Conservation (phyloP, 2,329 filamentous ascomycete genomes). For the Aureobasidium melanogenum region DNA sequence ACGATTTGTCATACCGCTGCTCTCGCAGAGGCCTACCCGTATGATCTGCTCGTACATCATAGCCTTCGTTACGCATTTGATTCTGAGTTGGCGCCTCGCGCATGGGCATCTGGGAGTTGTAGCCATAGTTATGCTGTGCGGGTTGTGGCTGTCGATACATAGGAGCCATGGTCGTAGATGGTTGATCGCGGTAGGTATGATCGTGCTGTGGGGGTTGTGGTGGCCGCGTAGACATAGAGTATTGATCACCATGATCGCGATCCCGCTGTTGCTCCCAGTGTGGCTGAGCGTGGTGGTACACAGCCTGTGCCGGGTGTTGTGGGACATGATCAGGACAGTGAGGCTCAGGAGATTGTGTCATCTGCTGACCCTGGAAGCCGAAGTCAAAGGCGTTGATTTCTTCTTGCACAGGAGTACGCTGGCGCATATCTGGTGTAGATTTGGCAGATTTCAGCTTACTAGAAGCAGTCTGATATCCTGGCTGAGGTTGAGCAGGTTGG, state of each 20-base stretch:
- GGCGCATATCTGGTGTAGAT: not conserved
- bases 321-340: not conserved
- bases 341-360: not conserved
- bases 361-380: constrained; percentile 34
- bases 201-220: not conserved
- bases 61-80: not conserved
- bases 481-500: constrained; percentile 10
- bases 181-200: not conserved
- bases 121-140: not conserved
- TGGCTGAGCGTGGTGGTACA: not conserved
- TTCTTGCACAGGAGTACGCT: not conserved
- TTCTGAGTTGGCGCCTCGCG: not conserved
- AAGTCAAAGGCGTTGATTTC: constrained; percentile 46
- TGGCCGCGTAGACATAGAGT: not conserved
- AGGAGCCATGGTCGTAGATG: not conserved
- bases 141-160: not conserved
- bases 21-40: not conserved
- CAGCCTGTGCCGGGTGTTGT: not conserved
- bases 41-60: not conserved
- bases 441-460: constrained; percentile 36
- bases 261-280: not conserved
- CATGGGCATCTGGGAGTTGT: not conserved
- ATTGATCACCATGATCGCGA: not conserved
- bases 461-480: constrained; percentile 58
- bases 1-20: not conserved